Conservation (phyloP, 1,139 yeast genomes). For the Candida pseudoviswanathii region DNA sequence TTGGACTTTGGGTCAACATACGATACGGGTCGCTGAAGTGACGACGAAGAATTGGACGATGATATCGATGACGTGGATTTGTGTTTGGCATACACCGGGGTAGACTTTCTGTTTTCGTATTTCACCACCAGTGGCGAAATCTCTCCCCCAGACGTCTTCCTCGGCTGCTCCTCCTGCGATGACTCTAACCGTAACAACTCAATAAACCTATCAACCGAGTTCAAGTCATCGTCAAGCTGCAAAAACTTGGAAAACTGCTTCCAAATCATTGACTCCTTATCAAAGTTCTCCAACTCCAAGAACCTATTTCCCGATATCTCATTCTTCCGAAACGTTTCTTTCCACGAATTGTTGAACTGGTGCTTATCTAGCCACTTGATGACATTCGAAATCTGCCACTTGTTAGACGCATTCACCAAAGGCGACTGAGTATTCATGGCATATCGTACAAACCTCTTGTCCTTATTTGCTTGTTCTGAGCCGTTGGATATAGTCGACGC, state of each 20-base stretch:
- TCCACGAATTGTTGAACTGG: slow-evolving; percentile 75
- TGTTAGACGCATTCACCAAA: slow-evolving; percentile 23
- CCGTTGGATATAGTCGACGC: slow-evolving; percentile 36
- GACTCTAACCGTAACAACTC: slow-evolving; percentile 31
- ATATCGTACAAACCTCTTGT: slow-evolving; percentile 45
- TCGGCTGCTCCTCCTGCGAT: slow-evolving; percentile 6
- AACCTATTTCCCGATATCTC: slow-evolving; percentile 67
- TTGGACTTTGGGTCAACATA: slow-evolving; percentile 47
- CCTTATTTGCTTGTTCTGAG: slow-evolving; percentile 35
- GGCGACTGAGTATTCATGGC: slow-evolving; percentile 45
- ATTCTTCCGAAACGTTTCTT: slow-evolving; percentile 57
- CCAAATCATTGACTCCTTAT: slow-evolving; percentile 51
- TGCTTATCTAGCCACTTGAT: slow-evolving; percentile 66
- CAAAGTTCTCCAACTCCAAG: slow-evolving; percentile 69
- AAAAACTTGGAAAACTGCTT: slow-evolving; percentile 46
- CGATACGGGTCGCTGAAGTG: slow-evolving; percentile 31
- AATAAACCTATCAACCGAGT: slow-evolving; percentile 59
- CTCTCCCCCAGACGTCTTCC: slow-evolving; percentile 4
- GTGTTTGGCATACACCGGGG: slow-evolving; percentile 30
- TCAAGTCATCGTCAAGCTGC: slow-evolving; percentile 41
- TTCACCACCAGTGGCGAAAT: slow-evolving; percentile 16
- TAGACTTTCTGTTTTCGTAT: slow-evolving; percentile 35
- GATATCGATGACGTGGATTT: slow-evolving; percentile 25
- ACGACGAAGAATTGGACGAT: slow-evolving; percentile 24
- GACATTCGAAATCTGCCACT: slow-evolving; percentile 73